Evolutionary conservation across 2,329 filamentous ascomycete genomes (phyloP), one percentile per base, ranked within the genome.

Genomic region (Ceratocystis colombiana): DNA sequence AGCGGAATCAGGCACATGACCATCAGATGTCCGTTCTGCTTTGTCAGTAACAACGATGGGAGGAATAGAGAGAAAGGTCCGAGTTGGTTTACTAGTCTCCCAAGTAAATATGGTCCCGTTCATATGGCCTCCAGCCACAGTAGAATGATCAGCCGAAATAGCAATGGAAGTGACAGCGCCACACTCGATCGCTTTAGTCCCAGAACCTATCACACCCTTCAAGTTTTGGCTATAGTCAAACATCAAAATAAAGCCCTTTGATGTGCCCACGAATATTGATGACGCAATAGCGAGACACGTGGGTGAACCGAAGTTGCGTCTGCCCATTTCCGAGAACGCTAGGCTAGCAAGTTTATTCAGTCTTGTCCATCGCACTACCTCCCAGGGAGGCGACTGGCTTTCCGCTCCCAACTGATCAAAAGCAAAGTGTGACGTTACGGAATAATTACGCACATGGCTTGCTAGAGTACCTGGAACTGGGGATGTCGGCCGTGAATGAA

Each of bases 211-310:
- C 67, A 97, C 96, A 71, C 89, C 87, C 76, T 96, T 96, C 67
- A 97, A 78, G 71, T 89, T 94, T 76, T 99, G 94, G 74, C 95
- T 90, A 75, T 96, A 97, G 78, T 99, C 95, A 77, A 99, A 99
- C 68, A 97, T 86, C 73, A 99, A 79, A 67, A 97, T 88, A 75
- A 96, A 87, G 65, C 95, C 94, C 75, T 96, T 97, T 2, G 90
- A 89, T 0, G 95, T 99, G 30, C 94, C 94, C 64, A 99, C 77
- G 15, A 92, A 89, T 71, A 99, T 95, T 7, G 87, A 86, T 2
- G 92, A 89, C 69, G 93, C 92, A 61, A 96, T 88, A 50, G 88
- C 87, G 72, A 97, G 82, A 77, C 91, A 96, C 0, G 93, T 96
- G 28, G 93, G 91, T 50, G 86, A 82, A 33, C 94, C 95, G 79